These are phyloP conservation scores for Elongisporangium prolatum DNA, from an alignment of 352 stramenopile species.

Conservation along the genomic window DNA sequence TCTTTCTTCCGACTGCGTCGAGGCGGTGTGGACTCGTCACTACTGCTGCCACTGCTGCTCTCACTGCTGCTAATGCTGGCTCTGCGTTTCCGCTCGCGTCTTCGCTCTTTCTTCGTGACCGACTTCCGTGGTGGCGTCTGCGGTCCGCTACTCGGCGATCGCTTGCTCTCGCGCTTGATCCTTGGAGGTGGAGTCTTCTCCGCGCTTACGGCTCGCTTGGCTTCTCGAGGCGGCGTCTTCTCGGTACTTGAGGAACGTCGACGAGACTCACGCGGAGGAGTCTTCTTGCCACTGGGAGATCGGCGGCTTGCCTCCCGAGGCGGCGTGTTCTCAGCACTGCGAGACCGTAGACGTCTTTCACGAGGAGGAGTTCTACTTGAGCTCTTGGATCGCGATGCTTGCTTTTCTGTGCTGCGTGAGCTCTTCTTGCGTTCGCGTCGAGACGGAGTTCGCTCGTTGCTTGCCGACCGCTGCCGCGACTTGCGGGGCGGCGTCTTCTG, in stretches of 20 bases:
- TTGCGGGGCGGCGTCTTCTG: not conserved
- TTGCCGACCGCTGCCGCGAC: not conserved
- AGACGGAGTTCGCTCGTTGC: not conserved
- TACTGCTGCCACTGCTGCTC: slow-evolving; percentile 5
- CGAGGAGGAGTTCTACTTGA: not conserved
- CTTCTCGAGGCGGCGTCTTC: slow-evolving; percentile 2
- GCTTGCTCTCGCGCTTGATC: not conserved
- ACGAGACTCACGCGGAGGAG: not conserved
- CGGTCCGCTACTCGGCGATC: slow-evolving; percentile 5
- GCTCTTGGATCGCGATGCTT: not conserved
- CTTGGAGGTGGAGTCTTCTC: slow-evolving; percentile 23
- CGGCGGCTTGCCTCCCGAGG: not conserved
- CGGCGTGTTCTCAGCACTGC: not conserved
- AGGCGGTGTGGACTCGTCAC: slow-evolving; percentile 5
- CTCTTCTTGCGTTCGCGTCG: not conserved
- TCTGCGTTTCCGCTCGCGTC: slow-evolving; percentile 1
- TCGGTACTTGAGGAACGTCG: slow-evolving; percentile 4
- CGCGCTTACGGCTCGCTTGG: not conserved
- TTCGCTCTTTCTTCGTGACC: slow-evolving; percentile 3
- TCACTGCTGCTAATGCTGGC: slow-evolving; percentile 5
- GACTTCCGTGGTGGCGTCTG: slow-evolving; percentile 15
- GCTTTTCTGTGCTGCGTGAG: too few relatives aligned
- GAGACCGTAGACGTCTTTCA: not conserved
- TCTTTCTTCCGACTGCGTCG: slow-evolving; percentile 6
- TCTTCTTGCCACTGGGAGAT: not conserved